These are phyloP conservation scores for Schizonepeta tenuifolia DNA, from an alignment of 257 asterid species.

Conservation along the genomic window DNA sequence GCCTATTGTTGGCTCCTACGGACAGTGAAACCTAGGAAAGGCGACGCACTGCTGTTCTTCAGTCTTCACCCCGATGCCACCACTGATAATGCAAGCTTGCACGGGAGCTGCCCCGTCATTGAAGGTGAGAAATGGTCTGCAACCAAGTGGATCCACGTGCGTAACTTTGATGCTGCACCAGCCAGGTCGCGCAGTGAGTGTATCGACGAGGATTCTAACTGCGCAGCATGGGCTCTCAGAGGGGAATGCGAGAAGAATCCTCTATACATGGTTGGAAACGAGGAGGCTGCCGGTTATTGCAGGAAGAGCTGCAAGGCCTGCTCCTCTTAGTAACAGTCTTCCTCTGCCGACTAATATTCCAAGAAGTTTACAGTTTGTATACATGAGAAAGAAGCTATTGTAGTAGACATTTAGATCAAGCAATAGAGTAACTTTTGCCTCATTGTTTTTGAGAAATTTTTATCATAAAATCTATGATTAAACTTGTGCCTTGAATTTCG, in stretches of 20 bases:
- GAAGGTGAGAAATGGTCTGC: slow-evolving; percentile 97
- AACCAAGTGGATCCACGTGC: slow-evolving; percentile 89
- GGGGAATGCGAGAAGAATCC: slow-evolving; percentile 78
- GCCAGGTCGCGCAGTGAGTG: slow-evolving; percentile 39
- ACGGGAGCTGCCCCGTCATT: slow-evolving; percentile 90
- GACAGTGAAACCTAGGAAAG: slow-evolving; percentile 82
- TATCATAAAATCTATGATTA: neutral
- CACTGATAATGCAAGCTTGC: slow-evolving; percentile 72
- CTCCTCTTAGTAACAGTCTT: slow-evolving; percentile 37
- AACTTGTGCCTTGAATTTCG: neutral
- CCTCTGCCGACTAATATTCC: neutral
- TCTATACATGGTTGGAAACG: slow-evolving; percentile 58
- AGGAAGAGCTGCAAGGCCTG: slow-evolving; percentile 80
- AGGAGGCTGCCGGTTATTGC: slow-evolving; percentile 46
- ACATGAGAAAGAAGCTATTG: slow-evolving; percentile 27
- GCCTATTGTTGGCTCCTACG: slow-evolving; percentile 12
- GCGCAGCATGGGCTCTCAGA: slow-evolving; percentile 60
- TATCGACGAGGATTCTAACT: slow-evolving; percentile 51
- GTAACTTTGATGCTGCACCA: slow-evolving; percentile 50
- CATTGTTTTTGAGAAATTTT: neutral
- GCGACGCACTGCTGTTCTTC: slow-evolving; percentile 84
- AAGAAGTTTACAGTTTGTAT: slow-evolving; percentile 22
- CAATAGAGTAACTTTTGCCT: neutral
- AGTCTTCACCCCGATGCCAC: slow-evolving; percentile 83
- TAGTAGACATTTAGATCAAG: slow-evolving; percentile 18